These are phyloP conservation scores for Yamadazyma aaseri DNA, from an alignment of 1,139 yeast genomes.

Conservation along the genomic window DNA sequence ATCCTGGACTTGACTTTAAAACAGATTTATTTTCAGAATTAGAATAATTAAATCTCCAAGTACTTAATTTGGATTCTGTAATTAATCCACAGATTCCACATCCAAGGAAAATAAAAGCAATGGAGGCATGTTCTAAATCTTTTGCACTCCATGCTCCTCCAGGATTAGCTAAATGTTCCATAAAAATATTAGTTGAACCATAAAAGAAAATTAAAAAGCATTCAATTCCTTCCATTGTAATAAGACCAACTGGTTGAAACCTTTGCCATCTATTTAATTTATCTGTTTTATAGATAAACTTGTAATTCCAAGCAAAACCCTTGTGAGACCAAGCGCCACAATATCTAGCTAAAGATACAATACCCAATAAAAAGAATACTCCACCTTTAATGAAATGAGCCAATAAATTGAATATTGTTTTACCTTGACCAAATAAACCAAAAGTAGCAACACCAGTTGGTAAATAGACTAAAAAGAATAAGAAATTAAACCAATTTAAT, in stretches of 20 bases:
- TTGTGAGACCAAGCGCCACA: slow-evolving; percentile 72
- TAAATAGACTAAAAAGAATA: slow-evolving; percentile 57
- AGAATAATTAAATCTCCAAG: slow-evolving; percentile 48
- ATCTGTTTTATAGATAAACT: slow-evolving; percentile 32
- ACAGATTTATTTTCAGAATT: slow-evolving; percentile 14
- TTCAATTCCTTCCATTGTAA: slow-evolving; percentile 87
- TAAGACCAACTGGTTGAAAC: slow-evolving; percentile 52
- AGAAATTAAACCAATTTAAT: slow-evolving; percentile 65
- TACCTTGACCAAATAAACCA: slow-evolving; percentile 64
- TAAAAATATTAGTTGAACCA: slow-evolving; percentile 82
- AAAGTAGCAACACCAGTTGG: slow-evolving; percentile 80
- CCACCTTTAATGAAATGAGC: slow-evolving; percentile 98
- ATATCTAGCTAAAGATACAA: slow-evolving; percentile 77
- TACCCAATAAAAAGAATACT: slow-evolving; percentile 74
- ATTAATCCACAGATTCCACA: slow-evolving; percentile 89
- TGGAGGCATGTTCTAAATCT: slow-evolving; percentile 91
- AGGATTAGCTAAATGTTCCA: slow-evolving; percentile 76
- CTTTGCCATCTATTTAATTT: slow-evolving; percentile 18
- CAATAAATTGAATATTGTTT: slow-evolving; percentile 69
- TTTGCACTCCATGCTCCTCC: slow-evolving; percentile 88
- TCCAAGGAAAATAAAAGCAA: slow-evolving; percentile 92
- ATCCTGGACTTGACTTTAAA: slow-evolving; percentile 62
- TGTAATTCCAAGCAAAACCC: slow-evolving; percentile 93
- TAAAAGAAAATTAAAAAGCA: slow-evolving; percentile 76
- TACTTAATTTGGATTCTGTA: slow-evolving; percentile 57